Base-by-base conservation (phyloP, 2,329 filamentous ascomycete genomes). In the Diaporthe australafricana region DNA sequence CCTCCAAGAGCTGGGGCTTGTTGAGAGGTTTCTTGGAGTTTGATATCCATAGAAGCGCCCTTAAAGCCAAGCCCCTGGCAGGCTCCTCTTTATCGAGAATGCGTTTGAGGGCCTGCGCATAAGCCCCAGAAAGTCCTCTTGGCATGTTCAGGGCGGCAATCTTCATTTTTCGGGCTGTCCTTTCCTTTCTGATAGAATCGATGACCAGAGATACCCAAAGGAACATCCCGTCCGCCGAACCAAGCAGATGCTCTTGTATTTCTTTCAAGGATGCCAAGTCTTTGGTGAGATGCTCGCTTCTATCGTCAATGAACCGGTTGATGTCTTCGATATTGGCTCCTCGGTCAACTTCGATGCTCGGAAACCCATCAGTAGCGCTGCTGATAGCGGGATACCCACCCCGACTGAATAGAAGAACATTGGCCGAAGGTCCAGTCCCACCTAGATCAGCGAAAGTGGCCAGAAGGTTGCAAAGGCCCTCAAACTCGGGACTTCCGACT, bases 101-200 rank as follows among this genome's bases (percentile, higher is more conserved):
- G 5, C 60, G 60, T 4, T 8, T 65, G 14, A 65, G 14, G 8
- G 60, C 60, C 14, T 16, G 40, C 0, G 60, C 16, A 25, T 65
- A 65, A 16, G 60, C 60, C 17, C 60, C 40, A 11, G 42, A 20
- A 5, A 68, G 20, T 3, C 65, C 65, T 17, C 38, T 68, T 1
- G 65, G 50, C 48, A 57, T 56, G 5, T 57, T 68, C 6, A 16
- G 17, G 9, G 50, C 48, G 20, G 65, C 65, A 35, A 8, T 7
- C 40, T 68, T 68, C 65, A 68, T 68, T 56, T 68, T 68, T 27
- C 25, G 56, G 5, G 50, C 65, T 2, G 65, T 68, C 12, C 65
- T 68, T 20, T 68, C 65, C 12, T 68, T 30, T 7, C 47, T 57
- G 38, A 68, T 42, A 2, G 65, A 68, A 20, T 68, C 65, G 20